A percentile compares a stretch with the other conserved stretches of the same genome.
Evolutionary conservation across 2,329 filamentous ascomycete species (phyloP).

Genomic region (Paecilomyces variotii): DNA sequence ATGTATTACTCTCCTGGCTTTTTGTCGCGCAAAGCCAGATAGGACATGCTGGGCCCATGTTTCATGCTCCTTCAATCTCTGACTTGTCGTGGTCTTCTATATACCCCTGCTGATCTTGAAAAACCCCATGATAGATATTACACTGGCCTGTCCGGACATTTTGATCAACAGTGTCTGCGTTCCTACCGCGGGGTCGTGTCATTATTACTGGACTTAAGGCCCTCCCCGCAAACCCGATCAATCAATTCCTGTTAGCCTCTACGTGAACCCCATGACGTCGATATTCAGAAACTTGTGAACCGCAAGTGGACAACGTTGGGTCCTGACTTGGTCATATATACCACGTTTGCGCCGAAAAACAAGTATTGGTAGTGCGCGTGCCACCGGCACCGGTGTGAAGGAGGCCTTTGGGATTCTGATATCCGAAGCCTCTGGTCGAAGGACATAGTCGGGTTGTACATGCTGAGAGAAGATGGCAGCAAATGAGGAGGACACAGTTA

Average conservation of each 20-base stretch:
- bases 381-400: neutral
- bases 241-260: neutral
- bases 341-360: neutral
- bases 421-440: neutral
- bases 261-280: neutral
- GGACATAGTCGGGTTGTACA: neutral
- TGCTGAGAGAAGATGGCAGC: constrained; percentile 20
- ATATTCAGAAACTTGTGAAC: neutral
- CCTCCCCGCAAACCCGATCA: neutral
- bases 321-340: neutral
- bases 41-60: neutral
- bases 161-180: neutral
- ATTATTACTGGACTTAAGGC: neutral
- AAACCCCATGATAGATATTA: neutral
- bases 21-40: neutral
- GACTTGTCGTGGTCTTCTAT: neutral
- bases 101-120: neutral
- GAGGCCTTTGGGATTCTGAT: neutral
- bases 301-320: neutral
- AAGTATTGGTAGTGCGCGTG: neutral
- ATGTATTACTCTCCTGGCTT: neutral
- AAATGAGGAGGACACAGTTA: constrained; percentile 44
- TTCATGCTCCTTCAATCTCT: neutral
- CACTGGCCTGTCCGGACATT: neutral
- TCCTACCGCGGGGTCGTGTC: neutral